Evolutionary conservation across 1,284 basidiomycete species (phyloP), one percentile per base, ranked within the genome.

Genomic region (Abortiporus biennis): DNA sequence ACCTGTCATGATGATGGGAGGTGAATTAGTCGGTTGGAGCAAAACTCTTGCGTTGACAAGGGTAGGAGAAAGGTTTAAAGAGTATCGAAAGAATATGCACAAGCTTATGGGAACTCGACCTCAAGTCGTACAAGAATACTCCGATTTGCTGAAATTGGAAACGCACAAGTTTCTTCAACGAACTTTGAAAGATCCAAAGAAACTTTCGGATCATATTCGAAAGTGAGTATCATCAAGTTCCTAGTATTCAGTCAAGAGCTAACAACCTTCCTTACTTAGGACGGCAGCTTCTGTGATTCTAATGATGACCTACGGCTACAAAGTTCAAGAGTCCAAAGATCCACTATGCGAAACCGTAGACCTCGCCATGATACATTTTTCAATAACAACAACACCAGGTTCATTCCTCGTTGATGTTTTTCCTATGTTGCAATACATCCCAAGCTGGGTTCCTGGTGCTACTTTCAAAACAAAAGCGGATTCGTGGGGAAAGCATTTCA

Each of bases 111-210:
- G 37, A 24, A 38, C 12, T 12, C 20, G 23, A 6, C 5, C 37
- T 16, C 6, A 27, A 12, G 11, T 27, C 22, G n/a, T n/a, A n/a
- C 9, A 27, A 27, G 52, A 60, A 2, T 83, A 80, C 51, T 61
- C 74, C 36, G 73, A 73, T 0, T 62, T 79, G 24, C 63, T 82
- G 30, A 56, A 68, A 48, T 63, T 64, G 20, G 71, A 71, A 50
- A 80, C 53, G 8, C 47, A 46, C 36, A 35, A 36, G 21, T 53
- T 56, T 32, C 47, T 57, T 21, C 41, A 36, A 9, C 44, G 46
- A 23, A 36, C 54, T n/a, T 37, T 52, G 11, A 45, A 46, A 1
- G 37, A 46, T 19, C 51, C 52, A 6, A 47, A 47, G 11, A 44
- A 52, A 17, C 19, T 47, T 9, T 16, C 32, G 6, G 38, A 20